Percentiles rank a stretch among this genome's conserved stretches.
These are phyloP conservation scores for Penicillium soppii DNA, from an alignment of 495 filamentous ascomycete genomes.

Conservation along the genomic window DNA sequence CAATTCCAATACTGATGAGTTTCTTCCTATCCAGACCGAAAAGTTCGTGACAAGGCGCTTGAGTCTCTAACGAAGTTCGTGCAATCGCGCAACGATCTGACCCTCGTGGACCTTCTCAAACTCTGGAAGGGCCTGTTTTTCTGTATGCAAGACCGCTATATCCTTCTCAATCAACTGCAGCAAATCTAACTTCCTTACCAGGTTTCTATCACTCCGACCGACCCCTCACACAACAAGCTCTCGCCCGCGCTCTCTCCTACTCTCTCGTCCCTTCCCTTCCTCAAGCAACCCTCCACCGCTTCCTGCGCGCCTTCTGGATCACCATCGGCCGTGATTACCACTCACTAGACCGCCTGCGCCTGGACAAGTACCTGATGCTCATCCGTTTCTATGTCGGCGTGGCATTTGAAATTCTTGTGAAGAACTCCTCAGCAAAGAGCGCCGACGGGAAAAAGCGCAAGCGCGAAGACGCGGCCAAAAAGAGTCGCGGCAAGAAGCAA, in stretches of 20 bases:
- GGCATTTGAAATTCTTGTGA: conserved; percentile 53
- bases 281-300: conserved; percentile 47
- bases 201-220: conserved; percentile 93
- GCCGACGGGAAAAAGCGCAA: conserved; percentile 29
- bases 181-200: conserved; percentile 16
- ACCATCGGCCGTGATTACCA: conserved; percentile 83
- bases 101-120: conserved; percentile 77
- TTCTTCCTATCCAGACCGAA: conserved; percentile 59
- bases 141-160: conserved; percentile 48
- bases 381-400: conserved; percentile 74
- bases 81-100: conserved; percentile 61
- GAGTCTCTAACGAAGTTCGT: conserved; percentile 78
- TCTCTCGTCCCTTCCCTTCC: conserved; percentile 66
- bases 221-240: conserved; percentile 79
- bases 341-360: conserved; percentile 76
- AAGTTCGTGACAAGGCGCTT: conserved; percentile 78
- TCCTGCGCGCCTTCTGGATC: conserved; percentile 81
- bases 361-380: conserved; percentile 91
- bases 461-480: conserved; percentile 25
- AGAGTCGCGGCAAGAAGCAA: conserved; percentile 47
- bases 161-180: not conserved
- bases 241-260: conserved; percentile 78
- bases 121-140: conserved; percentile 97
- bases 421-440: conserved; percentile 17
- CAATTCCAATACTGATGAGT: conserved; percentile 4